These are phyloP conservation scores for Rosa chinensis DNA, from an alignment of 306 rosid species.

Conservation along the genomic window DNA sequence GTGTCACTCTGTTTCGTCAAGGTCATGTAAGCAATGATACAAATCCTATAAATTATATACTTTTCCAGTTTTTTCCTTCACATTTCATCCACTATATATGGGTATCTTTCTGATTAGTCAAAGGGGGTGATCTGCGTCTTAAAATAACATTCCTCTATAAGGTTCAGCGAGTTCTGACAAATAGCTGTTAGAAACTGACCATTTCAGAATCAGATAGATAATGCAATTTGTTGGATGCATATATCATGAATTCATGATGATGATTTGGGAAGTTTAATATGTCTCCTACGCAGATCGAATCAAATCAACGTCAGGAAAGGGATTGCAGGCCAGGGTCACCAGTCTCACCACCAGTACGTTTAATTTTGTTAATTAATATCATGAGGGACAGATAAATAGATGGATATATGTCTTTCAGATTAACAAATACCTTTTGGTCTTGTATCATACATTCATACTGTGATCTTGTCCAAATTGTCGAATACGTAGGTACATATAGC, in stretches of 20 bases:
- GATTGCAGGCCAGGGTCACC: neutral
- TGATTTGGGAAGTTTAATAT: neutral
- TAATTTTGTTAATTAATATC: neutral
- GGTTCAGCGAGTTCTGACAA: neutral
- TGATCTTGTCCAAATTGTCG: neutral
- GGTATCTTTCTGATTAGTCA: neutral
- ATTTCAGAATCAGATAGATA: neutral
- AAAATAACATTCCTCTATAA: neutral
- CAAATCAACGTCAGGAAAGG: neutral
- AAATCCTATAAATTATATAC: neutral
- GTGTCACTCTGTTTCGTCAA: neutral
- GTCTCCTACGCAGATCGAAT: neutral
- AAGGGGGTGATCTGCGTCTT: neutral
- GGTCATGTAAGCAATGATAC: constrained; percentile 13
- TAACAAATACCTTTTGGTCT: neutral
- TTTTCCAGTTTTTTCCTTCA: neutral
- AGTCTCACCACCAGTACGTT: neutral
- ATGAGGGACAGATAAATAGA: neutral
- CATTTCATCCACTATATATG: neutral
- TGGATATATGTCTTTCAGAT: neutral
- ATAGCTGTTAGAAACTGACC: constrained; percentile 8
- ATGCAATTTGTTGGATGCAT: neutral
- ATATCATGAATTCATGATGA: neutral
- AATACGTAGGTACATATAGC: neutral
- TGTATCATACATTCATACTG: neutral